A percentile compares a stretch with the other conserved stretches of the same genome.
Evolutionary conservation across 441 rosid genomes (phyloP).

Genomic region (Breynia disticha): DNA sequence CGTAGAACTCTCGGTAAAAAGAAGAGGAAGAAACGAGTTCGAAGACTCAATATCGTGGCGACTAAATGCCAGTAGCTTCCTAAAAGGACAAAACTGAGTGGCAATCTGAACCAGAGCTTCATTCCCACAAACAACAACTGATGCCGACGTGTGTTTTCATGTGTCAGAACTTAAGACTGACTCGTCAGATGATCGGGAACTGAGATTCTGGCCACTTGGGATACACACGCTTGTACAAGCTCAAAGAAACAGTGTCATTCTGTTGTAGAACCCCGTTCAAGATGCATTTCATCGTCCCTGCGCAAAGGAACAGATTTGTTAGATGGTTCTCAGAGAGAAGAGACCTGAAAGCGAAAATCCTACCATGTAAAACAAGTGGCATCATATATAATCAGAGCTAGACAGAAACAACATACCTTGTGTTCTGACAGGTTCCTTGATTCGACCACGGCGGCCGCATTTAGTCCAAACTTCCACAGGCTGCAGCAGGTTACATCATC

Average conservation of each 20-base stretch:
- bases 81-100: conserved; percentile 15
- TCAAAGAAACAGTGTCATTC: conserved; percentile 77
- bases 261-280: conserved; percentile 88
- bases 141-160: too few relatives aligned
- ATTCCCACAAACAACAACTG: conserved; percentile 35
- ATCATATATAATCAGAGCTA: not conserved
- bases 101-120: conserved; percentile 79
- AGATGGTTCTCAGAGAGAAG: not conserved
- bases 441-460: conserved; percentile 77
- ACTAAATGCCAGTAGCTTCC: too few relatives aligned
- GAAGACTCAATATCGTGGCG: too few relatives aligned
- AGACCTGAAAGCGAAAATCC: not conserved
- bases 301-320: conserved; percentile 7
- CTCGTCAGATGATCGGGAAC: conserved; percentile 52
- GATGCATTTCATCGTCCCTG: conserved; percentile 86
- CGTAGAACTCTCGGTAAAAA: too few relatives aligned
- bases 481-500: conserved; percentile 26
- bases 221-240: conserved; percentile 78
- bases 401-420: conserved; percentile 46
- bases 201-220: conserved; percentile 78
- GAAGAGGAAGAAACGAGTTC: too few relatives aligned
- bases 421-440: conserved; percentile 92
- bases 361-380: not conserved
- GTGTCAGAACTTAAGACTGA: not conserved
- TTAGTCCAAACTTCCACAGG: conserved; percentile 93